Percentiles rank a stretch among this genome's conserved stretches.
Evolutionary conservation across 2,329 filamentous ascomycete species (phyloP).

Genomic region (Penicillium sp.): DNA sequence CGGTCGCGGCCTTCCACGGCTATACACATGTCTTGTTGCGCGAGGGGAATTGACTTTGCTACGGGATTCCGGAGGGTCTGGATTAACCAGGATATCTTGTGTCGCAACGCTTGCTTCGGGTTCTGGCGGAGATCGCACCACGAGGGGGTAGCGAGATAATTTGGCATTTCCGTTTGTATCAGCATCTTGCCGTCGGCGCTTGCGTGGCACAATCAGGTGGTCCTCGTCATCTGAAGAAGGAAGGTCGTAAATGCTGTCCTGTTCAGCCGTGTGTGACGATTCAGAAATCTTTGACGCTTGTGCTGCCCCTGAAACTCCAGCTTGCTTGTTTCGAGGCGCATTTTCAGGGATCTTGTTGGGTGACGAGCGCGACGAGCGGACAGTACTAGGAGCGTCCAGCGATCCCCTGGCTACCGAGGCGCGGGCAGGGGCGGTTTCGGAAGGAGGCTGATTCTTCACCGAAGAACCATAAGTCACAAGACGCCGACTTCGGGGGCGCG

Average conservation of each 20-base stretch:
- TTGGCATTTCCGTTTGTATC: neutral
- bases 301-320: neutral
- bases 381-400: neutral
- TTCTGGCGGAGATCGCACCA: neutral
- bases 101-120: neutral
- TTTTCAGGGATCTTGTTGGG: neutral
- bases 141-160: neutral
- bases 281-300: neutral
- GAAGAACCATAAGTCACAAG: constrained; percentile 43
- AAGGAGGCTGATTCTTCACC: constrained; percentile 12
- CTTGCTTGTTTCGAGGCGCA: constrained; percentile 7
- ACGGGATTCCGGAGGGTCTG: neutral
- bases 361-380: constrained; percentile 1
- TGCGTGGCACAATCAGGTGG: constrained; percentile 16
- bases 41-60: neutral
- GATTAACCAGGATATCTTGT: neutral
- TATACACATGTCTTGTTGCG: neutral
- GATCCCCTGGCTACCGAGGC: neutral
- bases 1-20: neutral
- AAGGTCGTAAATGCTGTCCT: constrained; percentile 29
- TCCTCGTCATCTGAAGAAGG: constrained; percentile 33
- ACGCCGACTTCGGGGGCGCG: constrained; percentile 30
- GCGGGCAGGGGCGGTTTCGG: constrained; percentile 1
- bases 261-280: constrained; percentile 2
- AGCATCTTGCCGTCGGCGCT: constrained; percentile 21